Base-by-base conservation (phyloP, 768 basidiomycete species). In the Leccinum subgranulosum region DNA sequence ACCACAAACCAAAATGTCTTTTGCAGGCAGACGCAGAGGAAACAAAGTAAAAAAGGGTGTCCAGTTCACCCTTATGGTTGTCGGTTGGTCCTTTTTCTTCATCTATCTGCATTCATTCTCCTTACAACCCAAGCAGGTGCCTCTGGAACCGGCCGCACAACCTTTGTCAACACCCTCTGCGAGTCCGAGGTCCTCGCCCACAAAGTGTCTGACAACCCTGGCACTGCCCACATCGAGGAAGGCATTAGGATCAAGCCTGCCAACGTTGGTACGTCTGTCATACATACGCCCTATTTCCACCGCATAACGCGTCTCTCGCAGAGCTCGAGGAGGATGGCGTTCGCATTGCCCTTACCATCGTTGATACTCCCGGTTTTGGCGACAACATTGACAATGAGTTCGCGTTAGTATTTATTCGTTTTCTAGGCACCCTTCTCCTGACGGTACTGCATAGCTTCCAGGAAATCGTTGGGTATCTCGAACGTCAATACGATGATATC, bases 31-130 rank as follows among this genome's bases (percentile, higher is more conserved):
- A 78, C 87, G 90, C 72, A 84, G 89, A 72, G 87, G 87, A 69
- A 94, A 92, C 80, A 98, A 98, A 75, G 93, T 92, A 76, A 98
- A 98, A 81, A 98, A 98, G 85, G 96, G 95, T 71, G 91, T 98
- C 53, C 94, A 96, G 77, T 92, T 98, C 78, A 98, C 96, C 64
- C 74, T 98, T 68, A 94, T 94, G 92, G 96, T 98, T 54, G 94
- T 96, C 70, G 96, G 96, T 96, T 61, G 69, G 92, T 84, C 36
- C 10, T 2, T 56, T 56, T 36, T 39, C 45, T 15, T 12, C 5
- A 10, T 15, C 2, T 10, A 0, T 49, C 14, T 12, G 3, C 34
- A 15, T 15, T 9, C 41, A 15, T 8, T 34, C 27, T 17, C 28
- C 59, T 61, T 57, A 61, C 54, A 5, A 49, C 61, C 63, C 60